Conservation (phyloP, 768 basidiomycete species). For the Mycena leptocephala region DNA sequence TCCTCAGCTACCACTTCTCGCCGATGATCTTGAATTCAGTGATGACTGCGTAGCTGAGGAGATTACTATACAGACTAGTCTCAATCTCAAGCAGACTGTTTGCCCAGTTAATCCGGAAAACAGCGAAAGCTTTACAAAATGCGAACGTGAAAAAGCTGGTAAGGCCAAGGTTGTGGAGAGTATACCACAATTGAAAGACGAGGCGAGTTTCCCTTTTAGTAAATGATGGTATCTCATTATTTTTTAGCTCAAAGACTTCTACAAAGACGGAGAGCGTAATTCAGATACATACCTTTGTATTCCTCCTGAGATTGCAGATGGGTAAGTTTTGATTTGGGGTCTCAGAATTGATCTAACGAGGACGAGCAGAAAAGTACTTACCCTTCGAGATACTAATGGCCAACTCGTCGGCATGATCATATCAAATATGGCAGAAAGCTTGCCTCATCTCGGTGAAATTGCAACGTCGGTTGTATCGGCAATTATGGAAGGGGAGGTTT, state of each 20-base stretch:
- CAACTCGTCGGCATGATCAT: neutral
- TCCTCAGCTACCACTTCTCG: neutral
- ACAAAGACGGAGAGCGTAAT: neutral
- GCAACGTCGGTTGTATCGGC: neutral
- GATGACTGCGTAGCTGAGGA: slow-evolving; percentile 1
- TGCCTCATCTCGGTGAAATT: neutral
- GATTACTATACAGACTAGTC: neutral
- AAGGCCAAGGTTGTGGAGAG: neutral
- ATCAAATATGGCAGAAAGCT: neutral
- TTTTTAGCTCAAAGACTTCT: neutral
- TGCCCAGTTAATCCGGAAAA: slow-evolving; percentile 10
- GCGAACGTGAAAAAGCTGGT: neutral
- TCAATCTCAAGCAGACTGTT: neutral
- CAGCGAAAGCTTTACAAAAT: neutral
- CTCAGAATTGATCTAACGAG: too few species aligned
- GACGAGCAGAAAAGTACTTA: neutral
- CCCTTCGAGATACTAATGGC: neutral
- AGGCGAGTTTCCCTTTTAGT: neutral
- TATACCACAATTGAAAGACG: neutral
- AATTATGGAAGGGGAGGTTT: neutral
- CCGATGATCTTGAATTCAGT: neutral
- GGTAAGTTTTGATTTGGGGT: too few species aligned
- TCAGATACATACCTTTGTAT: neutral
- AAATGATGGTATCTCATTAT: neutral
- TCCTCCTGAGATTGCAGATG: neutral